A percentile compares a stretch with the other conserved stretches of the same genome.
phyloP scores from a whole-genome alignment of 345 rosid species.

The Eutrema yunnanense region DNA sequence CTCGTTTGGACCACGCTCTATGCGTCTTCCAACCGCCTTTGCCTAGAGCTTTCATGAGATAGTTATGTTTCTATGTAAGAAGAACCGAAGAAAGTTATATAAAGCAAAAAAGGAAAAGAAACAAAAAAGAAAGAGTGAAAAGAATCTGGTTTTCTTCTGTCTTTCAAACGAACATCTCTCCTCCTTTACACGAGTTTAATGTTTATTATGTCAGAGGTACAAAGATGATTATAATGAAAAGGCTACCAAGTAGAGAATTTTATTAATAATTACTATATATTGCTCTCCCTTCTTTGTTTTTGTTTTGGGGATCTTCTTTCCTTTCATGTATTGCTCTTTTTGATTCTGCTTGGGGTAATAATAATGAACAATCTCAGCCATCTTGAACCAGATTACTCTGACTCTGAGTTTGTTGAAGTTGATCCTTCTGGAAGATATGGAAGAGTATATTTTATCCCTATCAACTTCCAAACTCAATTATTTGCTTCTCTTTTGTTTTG shows the following conservation, averaged over 20 bases:
- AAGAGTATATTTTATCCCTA: slow-evolving; percentile 43
- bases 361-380: slow-evolving; percentile 68
- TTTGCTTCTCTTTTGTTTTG: neutral
- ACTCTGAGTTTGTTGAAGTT: slow-evolving; percentile 79
- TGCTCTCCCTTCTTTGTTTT: neutral
- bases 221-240: slow-evolving; percentile 5
- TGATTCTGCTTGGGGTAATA: slow-evolving; percentile 19
- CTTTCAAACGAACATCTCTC: slow-evolving; percentile 1
- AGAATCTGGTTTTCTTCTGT: slow-evolving; percentile 9
- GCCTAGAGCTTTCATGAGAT: neutral
- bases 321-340: neutral
- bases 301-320: neutral
- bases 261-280: neutral
- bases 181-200: slow-evolving; percentile 10
- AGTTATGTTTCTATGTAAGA: neutral
- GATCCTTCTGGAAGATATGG: slow-evolving; percentile 99
- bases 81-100: neutral
- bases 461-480: neutral
- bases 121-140: neutral
- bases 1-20: slow-evolving; percentile 5
- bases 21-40: neutral
- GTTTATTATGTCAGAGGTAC: slow-evolving; percentile 6
- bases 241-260: neutral
- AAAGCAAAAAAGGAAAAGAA: neutral
- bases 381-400: slow-evolving; percentile 36